phyloP scores from a whole-genome alignment of 306 rosid genomes.

The Castanospermum australe region DNA sequence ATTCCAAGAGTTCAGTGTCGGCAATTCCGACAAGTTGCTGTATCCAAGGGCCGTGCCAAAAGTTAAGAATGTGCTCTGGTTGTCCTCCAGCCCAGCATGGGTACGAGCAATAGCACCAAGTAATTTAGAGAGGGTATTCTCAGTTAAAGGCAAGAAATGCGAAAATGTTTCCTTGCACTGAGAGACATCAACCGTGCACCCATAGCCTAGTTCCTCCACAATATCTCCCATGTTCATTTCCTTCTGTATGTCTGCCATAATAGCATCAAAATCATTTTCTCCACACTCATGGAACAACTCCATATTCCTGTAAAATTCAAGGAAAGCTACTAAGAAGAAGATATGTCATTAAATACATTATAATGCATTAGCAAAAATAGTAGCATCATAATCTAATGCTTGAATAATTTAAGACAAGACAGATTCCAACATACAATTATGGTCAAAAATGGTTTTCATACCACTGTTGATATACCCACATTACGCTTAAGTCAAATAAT shows the following conservation, averaged over 20 bases:
- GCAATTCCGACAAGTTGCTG: conserved; percentile 64
- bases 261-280: conserved; percentile 88
- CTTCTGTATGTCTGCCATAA: conserved; percentile 94
- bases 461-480: neutral
- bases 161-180: conserved; percentile 92
- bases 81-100: conserved; percentile 84
- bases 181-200: conserved; percentile 77
- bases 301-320: conserved; percentile 55
- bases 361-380: conserved; percentile 16
- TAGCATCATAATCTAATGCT: neutral
- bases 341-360: neutral
- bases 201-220: conserved; percentile 96
- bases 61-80: conserved; percentile 61
- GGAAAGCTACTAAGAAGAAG: conserved; percentile 23
- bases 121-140: conserved; percentile 67
- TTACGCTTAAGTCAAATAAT: no score
- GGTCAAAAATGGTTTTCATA: neutral
- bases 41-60: conserved; percentile 73
- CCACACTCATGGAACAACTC: conserved; percentile 57
- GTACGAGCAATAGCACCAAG: conserved; percentile 83
- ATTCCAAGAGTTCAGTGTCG: conserved; percentile 81
- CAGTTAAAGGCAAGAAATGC: conserved; percentile 85
- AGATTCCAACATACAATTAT: neutral
- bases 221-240: conserved; percentile 97
- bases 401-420: conserved; percentile 8